These are phyloP conservation scores for Oryza brachyantha DNA, from an alignment of 176 grass and related monocot genomes.

Conservation along the genomic window DNA sequence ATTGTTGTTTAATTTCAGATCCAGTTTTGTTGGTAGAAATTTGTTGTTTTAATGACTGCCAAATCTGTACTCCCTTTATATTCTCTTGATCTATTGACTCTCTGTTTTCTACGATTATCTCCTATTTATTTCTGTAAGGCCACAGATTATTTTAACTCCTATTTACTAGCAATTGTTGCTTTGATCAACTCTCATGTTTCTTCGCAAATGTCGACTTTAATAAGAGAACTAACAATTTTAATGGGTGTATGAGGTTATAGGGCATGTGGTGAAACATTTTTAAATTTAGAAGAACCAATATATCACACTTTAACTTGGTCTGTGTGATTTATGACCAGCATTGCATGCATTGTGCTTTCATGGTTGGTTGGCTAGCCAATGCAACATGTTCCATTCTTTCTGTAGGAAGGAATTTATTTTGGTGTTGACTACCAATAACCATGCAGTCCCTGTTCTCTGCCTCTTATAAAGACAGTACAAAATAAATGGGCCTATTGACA, in stretches of 20 bases:
- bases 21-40: slow-evolving; percentile 17
- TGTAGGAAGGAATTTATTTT: slow-evolving; percentile 19
- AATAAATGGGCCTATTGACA: slow-evolving; percentile 18
- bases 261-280: background rate
- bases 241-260: background rate
- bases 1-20: background rate
- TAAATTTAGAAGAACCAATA: background rate
- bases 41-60: slow-evolving; percentile 4
- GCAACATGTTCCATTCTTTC: slow-evolving; percentile 19
- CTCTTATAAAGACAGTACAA: slow-evolving; percentile 4
- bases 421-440: slow-evolving; percentile 15
- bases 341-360: slow-evolving; percentile 23
- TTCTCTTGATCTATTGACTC: slow-evolving; percentile 5
- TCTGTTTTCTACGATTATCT: background rate
- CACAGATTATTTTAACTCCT: background rate
- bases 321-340: slow-evolving; percentile 28
- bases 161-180: background rate
- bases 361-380: slow-evolving; percentile 19
- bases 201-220: background rate
- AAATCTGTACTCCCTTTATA: background rate
- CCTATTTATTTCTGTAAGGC: background rate
- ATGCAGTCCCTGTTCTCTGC: background rate
- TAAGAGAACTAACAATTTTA: background rate
- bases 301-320: background rate
- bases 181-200: background rate